Evolutionary conservation across 1,139 yeast species (phyloP), one percentile per base, ranked within the genome.

Genomic region (Blastobotrys indianensis): DNA sequence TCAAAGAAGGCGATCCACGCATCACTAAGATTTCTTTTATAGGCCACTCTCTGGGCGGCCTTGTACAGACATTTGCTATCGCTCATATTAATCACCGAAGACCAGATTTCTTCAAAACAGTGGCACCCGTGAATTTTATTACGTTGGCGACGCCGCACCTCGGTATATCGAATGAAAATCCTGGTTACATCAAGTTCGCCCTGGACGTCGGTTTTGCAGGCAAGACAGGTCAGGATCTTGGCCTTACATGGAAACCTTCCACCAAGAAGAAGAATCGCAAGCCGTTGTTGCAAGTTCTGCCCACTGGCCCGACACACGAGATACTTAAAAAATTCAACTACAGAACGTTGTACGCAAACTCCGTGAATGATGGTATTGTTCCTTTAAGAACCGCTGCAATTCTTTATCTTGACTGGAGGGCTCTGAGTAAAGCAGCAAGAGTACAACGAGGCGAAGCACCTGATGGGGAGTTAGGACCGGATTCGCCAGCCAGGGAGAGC

Each of bases 41-140:
- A 32, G 95, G 92, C 1, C 98, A 92, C 64, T 90, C 97, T 0
- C 68, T 92, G 30, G 98, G 98, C 30, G 98, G 98, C 0, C 70
- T 86, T 38, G 82, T 85, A 2, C 97, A 92, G 64, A 79, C 94
- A 0, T 92, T 87, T 70, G 94, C 97, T 1, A 76, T 92, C 38
- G 95, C 96, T 0, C 87, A 87, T 61, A 74, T 85, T 31, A 76
- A 80, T 40, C 73, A 76, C 43, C 81, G 79, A 52, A 79, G 80
- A 59, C 94, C 96, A 0, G 77, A 81, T 69, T 79, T 84, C 51
- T 87, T 92, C 55, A 60, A 75, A 29, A 67, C 69, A 15, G 76
- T 85, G 4, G 67, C 72, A 49, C 97, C 97, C 0, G 73, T 80
- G n/a, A 86, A 88, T 60, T 90, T 88, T 62, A 75, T 92, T 29